phyloP scores from a whole-genome alignment of 805 yeast genomes.

The Hanseniaspora valbyensis region DNA sequence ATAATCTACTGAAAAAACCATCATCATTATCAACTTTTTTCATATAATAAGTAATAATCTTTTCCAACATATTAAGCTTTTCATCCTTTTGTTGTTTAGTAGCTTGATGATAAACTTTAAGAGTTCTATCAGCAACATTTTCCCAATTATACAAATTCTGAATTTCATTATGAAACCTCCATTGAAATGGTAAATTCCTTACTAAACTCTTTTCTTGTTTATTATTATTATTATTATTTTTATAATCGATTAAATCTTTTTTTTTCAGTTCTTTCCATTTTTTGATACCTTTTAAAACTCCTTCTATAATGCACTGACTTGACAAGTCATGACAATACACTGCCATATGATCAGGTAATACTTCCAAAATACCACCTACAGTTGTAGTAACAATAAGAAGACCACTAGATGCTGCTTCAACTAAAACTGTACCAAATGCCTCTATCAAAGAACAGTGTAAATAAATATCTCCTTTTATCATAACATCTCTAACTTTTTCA shows the following conservation, averaged over 20 bases:
- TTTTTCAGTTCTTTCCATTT: constrained; percentile 29
- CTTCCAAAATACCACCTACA: constrained; percentile 98
- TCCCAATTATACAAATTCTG: constrained; percentile 82
- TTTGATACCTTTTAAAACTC: constrained; percentile 60
- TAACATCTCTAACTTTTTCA: constrained; percentile 83
- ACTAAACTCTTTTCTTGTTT: no score
- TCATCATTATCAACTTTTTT: constrained; percentile 30
- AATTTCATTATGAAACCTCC: constrained; percentile 66
- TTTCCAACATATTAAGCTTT: constrained; percentile 45
- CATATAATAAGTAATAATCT: constrained; percentile 53
- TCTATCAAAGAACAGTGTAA: constrained; percentile 90
- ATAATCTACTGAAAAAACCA: constrained; percentile 76
- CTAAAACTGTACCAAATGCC: constrained; percentile 94
- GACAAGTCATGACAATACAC: constrained; percentile 74
- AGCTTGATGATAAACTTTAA: constrained; percentile 56
- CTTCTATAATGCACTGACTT: constrained; percentile 65
- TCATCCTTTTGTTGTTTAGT: constrained; percentile 28
- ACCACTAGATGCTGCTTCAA: constrained; percentile 97
- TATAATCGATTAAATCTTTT: neutral
- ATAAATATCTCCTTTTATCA: constrained; percentile 89
- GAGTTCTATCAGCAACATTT: constrained; percentile 79
- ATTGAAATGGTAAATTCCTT: constrained; percentile 18
- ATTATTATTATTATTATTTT: neutral
- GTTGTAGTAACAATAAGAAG: constrained; percentile 83
- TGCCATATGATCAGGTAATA: constrained; percentile 85